Conservation (phyloP, 768 basidiomycete genomes). For the Phylloporus sp. region DNA sequence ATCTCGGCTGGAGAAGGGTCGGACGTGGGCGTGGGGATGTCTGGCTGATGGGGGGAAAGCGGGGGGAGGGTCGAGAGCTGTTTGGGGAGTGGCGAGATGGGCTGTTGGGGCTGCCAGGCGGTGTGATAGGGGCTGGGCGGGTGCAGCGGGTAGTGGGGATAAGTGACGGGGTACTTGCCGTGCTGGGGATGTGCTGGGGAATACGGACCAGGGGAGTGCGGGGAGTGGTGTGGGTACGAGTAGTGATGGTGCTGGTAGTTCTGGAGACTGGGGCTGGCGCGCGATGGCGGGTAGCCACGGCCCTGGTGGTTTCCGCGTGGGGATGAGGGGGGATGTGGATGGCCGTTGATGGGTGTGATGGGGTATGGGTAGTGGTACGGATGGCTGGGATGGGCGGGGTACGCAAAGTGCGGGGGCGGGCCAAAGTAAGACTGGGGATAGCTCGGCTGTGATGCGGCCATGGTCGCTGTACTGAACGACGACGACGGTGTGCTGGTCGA, state of each 20-base stretch:
- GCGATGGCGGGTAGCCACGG: constrained; percentile 35
- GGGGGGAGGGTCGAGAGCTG: constrained; percentile 51
- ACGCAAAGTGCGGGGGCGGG: constrained; percentile 31
- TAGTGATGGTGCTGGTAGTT: constrained; percentile 33
- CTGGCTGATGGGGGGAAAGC: constrained; percentile 5
- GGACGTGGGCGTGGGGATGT: constrained; percentile 3
- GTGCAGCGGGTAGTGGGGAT: constrained; percentile 20
- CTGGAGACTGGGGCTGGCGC: constrained; percentile 38
- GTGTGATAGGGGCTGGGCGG: constrained; percentile 34
- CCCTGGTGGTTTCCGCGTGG: constrained; percentile 34
- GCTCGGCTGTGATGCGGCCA: constrained; percentile 24
- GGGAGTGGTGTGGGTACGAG: constrained; percentile 26
- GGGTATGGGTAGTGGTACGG: constrained; percentile 39
- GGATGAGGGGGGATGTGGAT: constrained; percentile 36
- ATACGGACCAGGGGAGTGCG: constrained; percentile 29
- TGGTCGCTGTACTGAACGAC: constrained; percentile 6
- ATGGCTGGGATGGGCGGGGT: constrained; percentile 24
- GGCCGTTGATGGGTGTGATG: constrained; percentile 40
- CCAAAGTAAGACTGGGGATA: constrained; percentile 28
- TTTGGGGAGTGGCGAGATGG: constrained; percentile 59
- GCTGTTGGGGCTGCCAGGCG: constrained; percentile 45
- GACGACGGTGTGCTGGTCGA: constrained; percentile 4
- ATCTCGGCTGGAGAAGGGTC: constrained; percentile 3
- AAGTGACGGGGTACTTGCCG: constrained; percentile 35
- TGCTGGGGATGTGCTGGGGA: constrained; percentile 27